Conservation (phyloP, 345 rosid species). For the Gynandropsis gynandra region DNA sequence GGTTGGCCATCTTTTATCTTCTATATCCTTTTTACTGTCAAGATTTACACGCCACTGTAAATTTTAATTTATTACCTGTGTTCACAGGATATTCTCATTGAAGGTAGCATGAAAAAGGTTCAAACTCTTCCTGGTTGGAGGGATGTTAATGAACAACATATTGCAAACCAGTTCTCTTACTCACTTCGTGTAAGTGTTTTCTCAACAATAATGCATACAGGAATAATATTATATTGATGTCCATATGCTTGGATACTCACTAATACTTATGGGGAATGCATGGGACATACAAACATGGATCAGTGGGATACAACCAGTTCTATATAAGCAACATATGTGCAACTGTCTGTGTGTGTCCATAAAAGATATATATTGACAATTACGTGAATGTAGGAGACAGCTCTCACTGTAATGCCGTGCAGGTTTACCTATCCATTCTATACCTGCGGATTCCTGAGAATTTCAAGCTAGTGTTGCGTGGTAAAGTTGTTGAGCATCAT, state of each 20-base stretch:
- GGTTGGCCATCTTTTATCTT: conserved; percentile 37
- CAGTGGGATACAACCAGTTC: conserved; percentile 8
- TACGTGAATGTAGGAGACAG: neutral
- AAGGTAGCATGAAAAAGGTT: conserved; percentile 47
- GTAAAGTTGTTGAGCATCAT: conserved; percentile 62
- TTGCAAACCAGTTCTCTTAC: conserved; percentile 51
- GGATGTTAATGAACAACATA: conserved; percentile 53
- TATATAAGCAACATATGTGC: neutral
- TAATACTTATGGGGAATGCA: conserved; percentile 2
- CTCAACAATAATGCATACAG: conserved; percentile 1
- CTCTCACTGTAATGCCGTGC: conserved; percentile 13
- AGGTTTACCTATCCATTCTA: conserved; percentile 80
- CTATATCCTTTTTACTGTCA: conserved; percentile 4
- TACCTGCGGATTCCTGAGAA: conserved; percentile 71
- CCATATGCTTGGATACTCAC: conserved; percentile 15
- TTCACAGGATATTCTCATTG: conserved; percentile 68
- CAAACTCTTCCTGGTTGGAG: conserved; percentile 35
- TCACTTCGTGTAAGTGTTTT: conserved; percentile 73
- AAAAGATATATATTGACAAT: neutral
- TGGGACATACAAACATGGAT: conserved; percentile 8
- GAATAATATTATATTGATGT: conserved; percentile 13
- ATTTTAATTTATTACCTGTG: conserved; percentile 15
- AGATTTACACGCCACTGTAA: conserved; percentile 13
- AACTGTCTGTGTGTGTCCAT: neutral
- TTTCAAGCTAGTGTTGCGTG: conserved; percentile 70